Percentiles rank a stretch among this genome's conserved stretches.
phyloP scores from a whole-genome alignment of 352 stramenopile genomes.

The Paralagenidium karlingii region DNA sequence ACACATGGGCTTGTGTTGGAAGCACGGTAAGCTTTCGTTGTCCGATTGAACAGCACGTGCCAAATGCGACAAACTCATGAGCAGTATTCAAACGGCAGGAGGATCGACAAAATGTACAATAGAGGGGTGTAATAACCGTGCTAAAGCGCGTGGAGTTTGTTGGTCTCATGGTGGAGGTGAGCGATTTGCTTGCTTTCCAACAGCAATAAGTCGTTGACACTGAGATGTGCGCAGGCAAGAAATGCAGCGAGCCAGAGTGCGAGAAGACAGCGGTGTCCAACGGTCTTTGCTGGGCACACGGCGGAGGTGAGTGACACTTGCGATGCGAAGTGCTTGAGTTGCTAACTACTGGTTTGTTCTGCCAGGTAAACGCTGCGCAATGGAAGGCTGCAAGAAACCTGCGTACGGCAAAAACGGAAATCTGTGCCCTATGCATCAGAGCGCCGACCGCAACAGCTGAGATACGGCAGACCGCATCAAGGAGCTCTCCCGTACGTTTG shows the following conservation, averaged over 20 bases:
- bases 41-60: slow-evolving; percentile 6
- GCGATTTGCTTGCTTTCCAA: too few species aligned
- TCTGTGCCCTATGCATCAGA: slow-evolving; percentile 21
- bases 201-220: too few species aligned
- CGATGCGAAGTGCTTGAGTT: too few species aligned
- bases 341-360: not conserved
- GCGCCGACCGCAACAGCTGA: too few species aligned
- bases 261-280: slow-evolving; percentile 67
- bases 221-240: slow-evolving; percentile 33
- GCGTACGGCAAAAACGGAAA: slow-evolving; percentile 36
- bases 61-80: slow-evolving; percentile 11
- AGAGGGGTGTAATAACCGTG: slow-evolving; percentile 42
- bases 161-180: slow-evolving; percentile 68
- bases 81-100: slow-evolving; percentile 14
- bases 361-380: slow-evolving; percentile 30
- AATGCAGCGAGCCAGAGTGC: slow-evolving; percentile 46
- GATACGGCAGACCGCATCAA: too few species aligned
- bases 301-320: slow-evolving; percentile 49
- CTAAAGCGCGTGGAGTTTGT: slow-evolving; percentile 66
- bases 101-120: slow-evolving; percentile 63
- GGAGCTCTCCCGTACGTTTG: too few species aligned
- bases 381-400: slow-evolving; percentile 29
- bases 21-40: slow-evolving; percentile 25
- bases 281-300: slow-evolving; percentile 67
- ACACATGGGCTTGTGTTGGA: slow-evolving; percentile 64